Evolutionary conservation across 2,329 filamentous ascomycete species (phyloP).

Genomic region (Zasmidium cellare): DNA sequence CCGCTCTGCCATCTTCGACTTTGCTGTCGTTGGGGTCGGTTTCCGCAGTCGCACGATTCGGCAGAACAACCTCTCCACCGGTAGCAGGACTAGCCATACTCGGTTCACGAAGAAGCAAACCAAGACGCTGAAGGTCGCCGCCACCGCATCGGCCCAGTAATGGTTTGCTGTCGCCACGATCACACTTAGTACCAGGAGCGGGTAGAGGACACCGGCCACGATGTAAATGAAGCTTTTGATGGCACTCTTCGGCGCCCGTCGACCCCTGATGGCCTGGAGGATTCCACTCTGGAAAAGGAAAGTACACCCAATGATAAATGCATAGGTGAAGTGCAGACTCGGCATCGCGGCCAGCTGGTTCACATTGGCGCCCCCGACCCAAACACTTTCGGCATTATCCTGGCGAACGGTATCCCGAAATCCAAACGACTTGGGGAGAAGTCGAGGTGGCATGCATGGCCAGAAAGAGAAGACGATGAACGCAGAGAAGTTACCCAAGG

Average conservation of each 20-base stretch:
- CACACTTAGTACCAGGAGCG: conserved; percentile 46
- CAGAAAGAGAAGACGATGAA: conserved; percentile 55
- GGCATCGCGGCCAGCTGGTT: conserved; percentile 50
- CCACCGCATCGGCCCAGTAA: conserved; percentile 58
- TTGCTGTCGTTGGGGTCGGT: conserved; percentile 53
- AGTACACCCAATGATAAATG: conserved; percentile 53
- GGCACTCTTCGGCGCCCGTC: conserved; percentile 33
- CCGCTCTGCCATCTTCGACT: conserved; percentile 2
- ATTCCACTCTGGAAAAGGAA: conserved; percentile 55
- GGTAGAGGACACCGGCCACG: conserved; percentile 44
- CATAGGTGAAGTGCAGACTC: conserved; percentile 57
- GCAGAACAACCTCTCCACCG: conserved; percentile 52
- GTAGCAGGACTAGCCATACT: conserved; percentile 52
- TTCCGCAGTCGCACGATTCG: conserved; percentile 54
- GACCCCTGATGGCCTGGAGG: conserved; percentile 38
- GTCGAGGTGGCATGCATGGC: conserved; percentile 55
- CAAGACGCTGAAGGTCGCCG: conserved; percentile 51
- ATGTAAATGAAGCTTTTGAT: conserved; percentile 37
- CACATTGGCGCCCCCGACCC: conserved; percentile 48
- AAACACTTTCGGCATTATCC: conserved; percentile 48
- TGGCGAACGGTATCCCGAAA: conserved; percentile 51
- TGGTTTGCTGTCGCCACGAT: conserved; percentile 66
- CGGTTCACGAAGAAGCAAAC: conserved; percentile 52
- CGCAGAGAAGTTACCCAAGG: conserved; percentile 55
- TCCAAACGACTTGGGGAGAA: conserved; percentile 46